Evolutionary conservation across 768 basidiomycete species (phyloP), one percentile per base, ranked within the genome.

Genomic region (Lactifluus pinguis): DNA sequence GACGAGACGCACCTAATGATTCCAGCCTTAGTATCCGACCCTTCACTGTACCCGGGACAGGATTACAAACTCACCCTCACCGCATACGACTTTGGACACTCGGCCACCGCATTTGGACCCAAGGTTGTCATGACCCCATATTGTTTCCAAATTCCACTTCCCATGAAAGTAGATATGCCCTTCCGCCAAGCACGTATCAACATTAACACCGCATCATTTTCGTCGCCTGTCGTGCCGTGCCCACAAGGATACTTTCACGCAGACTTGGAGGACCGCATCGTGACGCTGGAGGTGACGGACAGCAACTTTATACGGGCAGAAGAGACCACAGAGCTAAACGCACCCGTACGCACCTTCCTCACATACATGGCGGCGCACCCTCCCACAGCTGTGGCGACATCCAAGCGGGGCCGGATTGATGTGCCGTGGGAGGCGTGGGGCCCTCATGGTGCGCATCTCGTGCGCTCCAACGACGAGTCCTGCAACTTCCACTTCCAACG

Each of bases 371-470:
- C 51, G 17, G 17, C 51, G 2, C 52, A 62, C n/a, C 36, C 52
- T 2, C 59, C 59, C 21, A 14, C 13, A 9, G 11, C 32, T 4
- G 15, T 13, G 17, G 39, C 36, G n/a, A 10, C 50, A 3, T 38
- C 57, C 34, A 4, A 36, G 19, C 39, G 30, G 17, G 21, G 14
- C 2, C 60, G 38, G 13, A 4, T 53, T 2, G 6, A 61, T 6
- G 61, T 62, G 15, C 55, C 50, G 2, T 62, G 61, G 61, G 61
- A 53, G 8, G 38, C 50, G 7, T 62, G 61, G 61, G 61, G 55
- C 5, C 55, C 61, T 0, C 39, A 52, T 19, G 61, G 56, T 11
- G 56, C 61, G 30, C 56, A 53, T 42, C 30, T 62, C 19, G 32
- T 62, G 47, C 61, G 61, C 13, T 3, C 51, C 5, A 1, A 30